Evolutionary conservation across 805 yeast species (phyloP), one percentile per base, ranked within the genome.

Genomic region (Osmozyma mogii): DNA sequence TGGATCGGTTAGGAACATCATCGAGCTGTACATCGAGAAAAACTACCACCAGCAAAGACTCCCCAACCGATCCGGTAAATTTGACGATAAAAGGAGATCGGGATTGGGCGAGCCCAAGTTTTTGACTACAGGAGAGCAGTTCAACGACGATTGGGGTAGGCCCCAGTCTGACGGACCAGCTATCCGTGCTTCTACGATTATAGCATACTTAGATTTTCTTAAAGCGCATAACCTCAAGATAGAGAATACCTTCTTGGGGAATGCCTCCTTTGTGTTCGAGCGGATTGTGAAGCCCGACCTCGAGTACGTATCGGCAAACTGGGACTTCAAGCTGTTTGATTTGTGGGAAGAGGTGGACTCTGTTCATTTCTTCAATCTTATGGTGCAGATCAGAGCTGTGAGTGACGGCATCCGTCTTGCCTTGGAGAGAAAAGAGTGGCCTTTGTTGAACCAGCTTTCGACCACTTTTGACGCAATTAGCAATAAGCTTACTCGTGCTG

Each of bases 141-240:
- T 81, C 45, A 52, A 53, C 5, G 77, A 60, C 2, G 51, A 61
- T 20, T 89, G 97, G 97, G 97, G 97, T 2, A 66, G 97, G 43
- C 97, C 97, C 1, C 97, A 89, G 56, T 70, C 85, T 36, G 97
- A 89, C 52, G 97, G 97, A 0, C 96, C 97, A 1, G 88, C 94
- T 1, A 63, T 89, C 34, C 68, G 96, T 44, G 68, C 77, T 8
- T 67, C 79, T 32, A 69, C 95, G 2, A 65, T 78, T 14, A 52
- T 72, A 22, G 69, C 69, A 37, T 83, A 73, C 48, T 42, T 83
- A 35, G 54, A 59, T 14, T 42, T 68, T 3, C 52, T 77, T 35
- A 41, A 53, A 5, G 27, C 13, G 6, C 27, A 16, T 10, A 47
- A 54, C 13, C 28, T 40, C 22, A 17, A 30, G 0, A 31, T 65